A percentile compares a stretch with the other conserved stretches of the same genome.
Conservation (phyloP, 164 flowering plant genomes). For the Liquidambar formosana region DNA sequence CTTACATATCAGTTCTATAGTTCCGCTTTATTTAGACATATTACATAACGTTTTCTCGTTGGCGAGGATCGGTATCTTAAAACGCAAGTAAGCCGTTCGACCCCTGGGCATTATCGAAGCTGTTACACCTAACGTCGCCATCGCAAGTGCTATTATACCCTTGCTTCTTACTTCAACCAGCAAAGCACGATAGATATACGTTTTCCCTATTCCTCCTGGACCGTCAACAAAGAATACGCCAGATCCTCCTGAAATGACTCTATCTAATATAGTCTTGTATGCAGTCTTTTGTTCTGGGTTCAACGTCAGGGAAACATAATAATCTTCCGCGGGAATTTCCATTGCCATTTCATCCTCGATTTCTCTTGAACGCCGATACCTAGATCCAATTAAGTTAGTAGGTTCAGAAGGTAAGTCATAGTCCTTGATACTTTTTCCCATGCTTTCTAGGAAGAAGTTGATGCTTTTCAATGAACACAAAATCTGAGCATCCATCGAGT, state of each 20-base stretch:
- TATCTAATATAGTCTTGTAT: not conserved
- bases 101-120: slow-evolving; percentile 20
- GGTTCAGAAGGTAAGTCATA: too few species aligned
- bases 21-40: slow-evolving; percentile 6
- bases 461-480: too few species aligned
- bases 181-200: slow-evolving; percentile 16
- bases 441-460: too few species aligned
- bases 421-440: too few species aligned
- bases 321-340: too few species aligned
- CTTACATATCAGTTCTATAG: not conserved
- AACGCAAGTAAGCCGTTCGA: slow-evolving; percentile 28
- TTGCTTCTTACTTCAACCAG: slow-evolving; percentile 8
- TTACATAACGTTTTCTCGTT: not conserved
- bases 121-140: slow-evolving; percentile 15
- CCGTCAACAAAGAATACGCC: slow-evolving; percentile 25
- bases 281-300: not conserved
- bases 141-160: slow-evolving; percentile 14
- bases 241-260: not conserved
- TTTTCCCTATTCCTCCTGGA: slow-evolving; percentile 21
- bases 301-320: too few species aligned
- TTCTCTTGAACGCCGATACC: too few species aligned
- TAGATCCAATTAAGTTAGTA: too few species aligned
- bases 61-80: slow-evolving; percentile 16
- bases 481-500: too few species aligned
- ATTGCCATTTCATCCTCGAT: too few species aligned